A percentile compares a stretch with the other conserved stretches of the same genome.
Conservation (phyloP, 2,329 filamentous ascomycete genomes). For the Fusarium keratoplasticum region DNA sequence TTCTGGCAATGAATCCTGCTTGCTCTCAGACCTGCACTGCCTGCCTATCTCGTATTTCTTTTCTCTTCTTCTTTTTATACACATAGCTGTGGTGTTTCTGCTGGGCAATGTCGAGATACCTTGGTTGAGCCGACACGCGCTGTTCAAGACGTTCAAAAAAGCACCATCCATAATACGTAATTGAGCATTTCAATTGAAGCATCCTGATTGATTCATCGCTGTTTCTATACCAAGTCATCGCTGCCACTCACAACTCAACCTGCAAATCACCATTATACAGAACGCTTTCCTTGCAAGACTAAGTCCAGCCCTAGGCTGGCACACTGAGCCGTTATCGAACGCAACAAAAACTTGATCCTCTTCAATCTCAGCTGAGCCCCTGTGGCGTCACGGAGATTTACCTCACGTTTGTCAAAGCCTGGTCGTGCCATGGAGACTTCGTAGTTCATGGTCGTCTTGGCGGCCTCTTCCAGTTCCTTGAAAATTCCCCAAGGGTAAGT, state of each 20-base stretch:
- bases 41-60: not conserved
- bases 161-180: slow-evolving; percentile 12
- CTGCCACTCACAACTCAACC: not conserved
- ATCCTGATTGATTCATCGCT: not conserved
- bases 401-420: not conserved
- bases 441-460: not conserved
- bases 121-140: slow-evolving; percentile 10
- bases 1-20: not conserved
- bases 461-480: not conserved
- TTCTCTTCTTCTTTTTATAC: slow-evolving; percentile 9
- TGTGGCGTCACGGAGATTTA: not conserved
- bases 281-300: not conserved
- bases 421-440: not conserved
- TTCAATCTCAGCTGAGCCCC: not conserved
- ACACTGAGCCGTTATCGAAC: not conserved
- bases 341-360: not conserved
- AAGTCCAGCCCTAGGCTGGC: not conserved
- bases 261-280: not conserved
- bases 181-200: slow-evolving; percentile 3
- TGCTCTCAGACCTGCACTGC: not conserved
- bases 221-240: not conserved
- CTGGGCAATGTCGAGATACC: slow-evolving; percentile 17
- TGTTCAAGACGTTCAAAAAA: not conserved
- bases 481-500: not conserved
- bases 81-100: slow-evolving; percentile 12